Conservation (phyloP, 495 filamentous ascomycete species). For the Annulohypoxylon stygium region DNA sequence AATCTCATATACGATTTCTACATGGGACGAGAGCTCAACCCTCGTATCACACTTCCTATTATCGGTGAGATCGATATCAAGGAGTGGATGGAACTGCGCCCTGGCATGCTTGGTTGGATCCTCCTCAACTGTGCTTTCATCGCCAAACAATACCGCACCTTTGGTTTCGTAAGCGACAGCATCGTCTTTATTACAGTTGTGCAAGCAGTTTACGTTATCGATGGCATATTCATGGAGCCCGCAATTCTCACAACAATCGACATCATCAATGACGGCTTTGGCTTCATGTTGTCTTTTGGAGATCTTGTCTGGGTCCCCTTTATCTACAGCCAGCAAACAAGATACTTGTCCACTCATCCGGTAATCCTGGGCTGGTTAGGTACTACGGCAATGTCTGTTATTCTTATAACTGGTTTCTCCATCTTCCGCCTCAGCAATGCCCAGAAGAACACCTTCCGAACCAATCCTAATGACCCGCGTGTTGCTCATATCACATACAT, state of each 20-base stretch:
- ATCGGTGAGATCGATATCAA: slow-evolving; percentile 92
- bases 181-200: slow-evolving; percentile 84
- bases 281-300: slow-evolving; percentile 96
- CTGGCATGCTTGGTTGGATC: slow-evolving; percentile 91
- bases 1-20: slow-evolving; percentile 96
- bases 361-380: slow-evolving; percentile 77
- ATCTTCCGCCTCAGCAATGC: slow-evolving; percentile 94
- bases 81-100: slow-evolving; percentile 88
- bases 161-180: slow-evolving; percentile 86
- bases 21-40: slow-evolving; percentile 97
- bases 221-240: slow-evolving; percentile 89
- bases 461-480: slow-evolving; percentile 83
- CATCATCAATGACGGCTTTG: slow-evolving; percentile 94
- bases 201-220: slow-evolving; percentile 87
- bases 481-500: slow-evolving; percentile 88
- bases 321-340: slow-evolving; percentile 84
- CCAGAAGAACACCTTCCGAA: slow-evolving; percentile 95
- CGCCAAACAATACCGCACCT: slow-evolving; percentile 86
- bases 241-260: slow-evolving; percentile 97
- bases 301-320: slow-evolving; percentile 96
- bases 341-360: slow-evolving; percentile 90
- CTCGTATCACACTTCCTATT: slow-evolving; percentile 81
- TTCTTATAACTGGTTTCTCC: slow-evolving; percentile 78
- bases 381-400: slow-evolving; percentile 69
- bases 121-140: slow-evolving; percentile 87